phyloP scores from a whole-genome alignment of 176 grass and related monocot species.

The Rhynchospora tenuis region DNA sequence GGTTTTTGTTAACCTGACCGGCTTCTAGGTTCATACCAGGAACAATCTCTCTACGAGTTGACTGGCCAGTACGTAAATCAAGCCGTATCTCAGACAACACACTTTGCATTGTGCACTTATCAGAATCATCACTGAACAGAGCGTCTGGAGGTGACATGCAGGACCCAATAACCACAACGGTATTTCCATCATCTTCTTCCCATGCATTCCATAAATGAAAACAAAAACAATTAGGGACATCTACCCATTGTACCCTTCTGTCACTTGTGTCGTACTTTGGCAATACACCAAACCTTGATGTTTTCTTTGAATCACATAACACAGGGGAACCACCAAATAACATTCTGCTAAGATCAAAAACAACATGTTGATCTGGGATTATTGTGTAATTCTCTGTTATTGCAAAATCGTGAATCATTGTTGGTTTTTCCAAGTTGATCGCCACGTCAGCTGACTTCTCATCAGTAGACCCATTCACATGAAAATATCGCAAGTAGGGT shows the following conservation, averaged over 20 bases:
- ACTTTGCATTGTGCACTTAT: conserved; percentile 43
- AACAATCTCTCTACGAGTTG: conserved; percentile 58
- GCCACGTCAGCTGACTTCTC: conserved; percentile 58
- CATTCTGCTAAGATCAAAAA: conserved; percentile 87
- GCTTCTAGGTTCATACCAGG: conserved; percentile 70
- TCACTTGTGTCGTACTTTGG: conserved; percentile 58
- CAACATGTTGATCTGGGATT: conserved; percentile 84
- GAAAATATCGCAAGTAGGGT: conserved; percentile 72
- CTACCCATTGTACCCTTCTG: conserved; percentile 68
- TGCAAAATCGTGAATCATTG: conserved; percentile 99
- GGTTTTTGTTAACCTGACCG: conserved; percentile 66
- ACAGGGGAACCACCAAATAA: conserved; percentile 75
- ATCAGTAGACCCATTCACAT: conserved; percentile 42
- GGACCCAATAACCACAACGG: conserved; percentile 71
- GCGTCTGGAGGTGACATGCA: conserved; percentile 91
- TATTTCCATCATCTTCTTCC: conserved; percentile 48
- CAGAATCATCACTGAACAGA: conserved; percentile 76
- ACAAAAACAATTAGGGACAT: conserved; percentile 96
- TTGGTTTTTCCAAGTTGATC: conserved; percentile 66
- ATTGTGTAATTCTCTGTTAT: conserved; percentile 80
- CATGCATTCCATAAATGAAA: conserved; percentile 99
- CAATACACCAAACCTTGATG: conserved; percentile 61
- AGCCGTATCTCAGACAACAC: conserved; percentile 89
- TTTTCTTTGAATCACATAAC: conserved; percentile 57
- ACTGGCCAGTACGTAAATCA: conserved; percentile 49